phyloP scores from a whole-genome alignment of 2,329 filamentous ascomycete species.

The Phyllosticta citriasiana region DNA sequence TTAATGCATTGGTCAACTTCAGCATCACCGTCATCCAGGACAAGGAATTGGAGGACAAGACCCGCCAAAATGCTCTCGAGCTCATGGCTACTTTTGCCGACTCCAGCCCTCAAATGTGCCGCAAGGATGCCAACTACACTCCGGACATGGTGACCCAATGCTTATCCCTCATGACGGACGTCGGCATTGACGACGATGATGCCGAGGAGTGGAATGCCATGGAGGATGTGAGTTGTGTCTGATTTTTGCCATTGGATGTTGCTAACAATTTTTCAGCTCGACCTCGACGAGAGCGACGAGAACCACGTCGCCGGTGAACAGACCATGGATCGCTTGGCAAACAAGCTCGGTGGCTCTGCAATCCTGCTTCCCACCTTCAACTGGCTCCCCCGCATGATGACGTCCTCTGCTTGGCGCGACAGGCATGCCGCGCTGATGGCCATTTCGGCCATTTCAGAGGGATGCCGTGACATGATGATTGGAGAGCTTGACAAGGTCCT shows the following conservation, averaged over 20 bases:
- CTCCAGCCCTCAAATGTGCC: slow-evolving; percentile 87
- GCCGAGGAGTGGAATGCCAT: slow-evolving; percentile 85
- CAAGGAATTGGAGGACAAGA: slow-evolving; percentile 83
- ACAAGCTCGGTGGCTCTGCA: slow-evolving; percentile 91
- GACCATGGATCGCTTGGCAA: slow-evolving; percentile 94
- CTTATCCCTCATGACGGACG: slow-evolving; percentile 93
- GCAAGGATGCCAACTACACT: slow-evolving; percentile 84
- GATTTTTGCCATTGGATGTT: not conserved
- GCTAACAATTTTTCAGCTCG: slow-evolving; percentile 49
- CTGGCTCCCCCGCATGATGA: slow-evolving; percentile 98
- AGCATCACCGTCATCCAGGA: slow-evolving; percentile 90
- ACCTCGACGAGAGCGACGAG: slow-evolving; percentile 89
- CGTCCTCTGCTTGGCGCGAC: slow-evolving; percentile 86
- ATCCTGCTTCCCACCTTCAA: slow-evolving; percentile 88
- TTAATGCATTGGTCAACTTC: slow-evolving; percentile 85
- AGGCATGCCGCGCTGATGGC: slow-evolving; percentile 96
- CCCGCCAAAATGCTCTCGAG: slow-evolving; percentile 89
- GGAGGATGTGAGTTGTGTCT: slow-evolving; percentile 60
- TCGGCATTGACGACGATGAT: slow-evolving; percentile 89
- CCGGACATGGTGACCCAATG: slow-evolving; percentile 98
- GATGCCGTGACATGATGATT: slow-evolving; percentile 91
- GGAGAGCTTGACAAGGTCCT: slow-evolving; percentile 89
- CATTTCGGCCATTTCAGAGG: slow-evolving; percentile 96
- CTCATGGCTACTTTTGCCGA: slow-evolving; percentile 98
- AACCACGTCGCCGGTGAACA: slow-evolving; percentile 98